Base-by-base conservation (phyloP, 169 alveolate species). In the Eimeria tenella region DNA sequence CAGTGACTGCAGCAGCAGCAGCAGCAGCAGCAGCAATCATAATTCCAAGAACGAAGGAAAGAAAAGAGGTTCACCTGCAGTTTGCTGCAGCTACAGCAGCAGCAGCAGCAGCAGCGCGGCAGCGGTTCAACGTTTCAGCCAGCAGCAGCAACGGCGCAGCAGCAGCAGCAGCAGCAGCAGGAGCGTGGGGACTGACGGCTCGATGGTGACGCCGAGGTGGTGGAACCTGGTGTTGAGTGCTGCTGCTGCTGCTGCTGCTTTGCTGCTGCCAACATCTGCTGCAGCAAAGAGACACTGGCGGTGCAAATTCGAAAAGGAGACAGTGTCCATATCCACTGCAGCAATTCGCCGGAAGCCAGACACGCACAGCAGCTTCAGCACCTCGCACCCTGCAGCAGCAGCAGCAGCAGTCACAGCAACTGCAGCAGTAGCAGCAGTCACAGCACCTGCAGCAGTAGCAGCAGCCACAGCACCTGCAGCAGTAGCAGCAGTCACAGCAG, bases 311-410 rank as follows among this genome's bases (percentile, higher is more conserved):
- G 99, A 97, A 58, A 98, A 96, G 95, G 99, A 99, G 21, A 99
- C 98, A n/a, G 99, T 97, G 95, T 99, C 99, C 94, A 98, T 90
- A 95, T 99, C 99, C 56, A 99, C 97, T 25, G 99, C 99, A 94
- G 98, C 98, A 93, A 99, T 97, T 71, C 98, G 96, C 62, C 97
- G 95, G 71, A 98, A 97, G 19, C 99, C 99, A 90, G 98, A 95
- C 60, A 99, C 96, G 5, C 99, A 99, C 77, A 93, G 55, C 90
- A 97, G 97, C 96, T 99, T 99, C 91, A 99, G 96, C 31, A 99
- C 96, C 95, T 99, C 99, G 93, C 99, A 99, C 55, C 99, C 99
- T 81, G 63, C 56, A 13, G 49, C 50, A 2, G 21, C 9, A 74
- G 58, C 86, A 74, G 86, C 58, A 25, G 42, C 79, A 68, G 79